phyloP scores from a whole-genome alignment of 208 protist species.

The Wallacemonas collosoma region DNA sequence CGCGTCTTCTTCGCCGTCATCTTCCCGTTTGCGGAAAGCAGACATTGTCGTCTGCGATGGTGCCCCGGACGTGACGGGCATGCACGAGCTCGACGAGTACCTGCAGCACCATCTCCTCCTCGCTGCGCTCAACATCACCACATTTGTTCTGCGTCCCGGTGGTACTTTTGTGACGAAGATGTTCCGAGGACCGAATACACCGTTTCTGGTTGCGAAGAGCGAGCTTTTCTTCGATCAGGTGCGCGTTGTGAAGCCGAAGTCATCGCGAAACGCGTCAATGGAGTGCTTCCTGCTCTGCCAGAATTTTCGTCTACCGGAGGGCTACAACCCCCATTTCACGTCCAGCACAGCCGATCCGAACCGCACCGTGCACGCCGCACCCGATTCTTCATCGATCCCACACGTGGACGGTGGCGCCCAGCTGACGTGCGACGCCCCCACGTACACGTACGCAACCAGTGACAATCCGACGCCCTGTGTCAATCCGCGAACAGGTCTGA shows the following conservation, averaged over 20 bases:
- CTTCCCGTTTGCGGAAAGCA: constrained; percentile 54
- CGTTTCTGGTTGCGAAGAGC: constrained; percentile 94
- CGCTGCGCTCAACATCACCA: constrained; percentile 98
- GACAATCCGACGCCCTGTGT: background rate
- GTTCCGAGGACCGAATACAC: constrained; percentile 96
- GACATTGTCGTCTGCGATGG: constrained; percentile 99
- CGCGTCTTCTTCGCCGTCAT: constrained; percentile 15
- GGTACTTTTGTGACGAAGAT: constrained; percentile 98
- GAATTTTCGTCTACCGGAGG: constrained; percentile 85
- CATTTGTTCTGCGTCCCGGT: constrained; percentile 91
- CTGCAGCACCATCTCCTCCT: constrained; percentile 98
- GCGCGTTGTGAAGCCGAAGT: constrained; percentile 96
- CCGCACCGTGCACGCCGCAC: constrained; percentile 7
- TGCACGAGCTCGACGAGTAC: constrained; percentile 99
- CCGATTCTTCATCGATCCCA: constrained; percentile 10
- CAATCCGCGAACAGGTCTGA: background rate
- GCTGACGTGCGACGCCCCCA: constrained; percentile 9
- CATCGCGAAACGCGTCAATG: constrained; percentile 95
- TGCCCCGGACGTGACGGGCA: constrained; percentile 98
- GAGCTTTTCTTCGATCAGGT: constrained; percentile 97
- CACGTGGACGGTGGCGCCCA: constrained; percentile 4
- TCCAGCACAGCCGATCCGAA: background rate
- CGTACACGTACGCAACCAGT: constrained; percentile 1
- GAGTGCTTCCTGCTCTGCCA: constrained; percentile 97
- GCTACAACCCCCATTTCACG: constrained; percentile 73